Conservation (phyloP, 225 moss, liverwort and hornwort genomes). For the Physcomitrium patens region DNA sequence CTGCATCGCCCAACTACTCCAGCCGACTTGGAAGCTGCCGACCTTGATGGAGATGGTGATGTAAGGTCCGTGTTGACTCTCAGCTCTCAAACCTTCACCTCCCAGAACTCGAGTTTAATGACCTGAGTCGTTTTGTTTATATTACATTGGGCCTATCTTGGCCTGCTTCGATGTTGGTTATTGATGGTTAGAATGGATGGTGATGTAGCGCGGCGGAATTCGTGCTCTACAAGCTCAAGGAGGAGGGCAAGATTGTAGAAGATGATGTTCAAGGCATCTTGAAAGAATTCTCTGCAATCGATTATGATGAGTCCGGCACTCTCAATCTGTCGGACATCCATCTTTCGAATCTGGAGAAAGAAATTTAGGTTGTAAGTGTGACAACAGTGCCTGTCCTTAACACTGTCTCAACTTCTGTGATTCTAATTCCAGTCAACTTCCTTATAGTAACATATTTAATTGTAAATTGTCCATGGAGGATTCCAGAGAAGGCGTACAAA, state of each 20-base stretch:
- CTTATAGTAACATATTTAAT: background rate
- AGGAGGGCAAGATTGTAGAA: conserved; percentile 72
- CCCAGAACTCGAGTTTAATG: background rate
- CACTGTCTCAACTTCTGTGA: background rate
- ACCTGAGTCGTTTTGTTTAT: background rate
- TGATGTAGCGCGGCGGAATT: conserved; percentile 72
- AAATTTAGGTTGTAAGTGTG: conserved; percentile 20
- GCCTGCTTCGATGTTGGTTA: conserved; percentile 11
- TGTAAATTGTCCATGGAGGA: background rate
- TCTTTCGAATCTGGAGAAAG: conserved; percentile 33
- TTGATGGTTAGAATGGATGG: conserved; percentile 28
- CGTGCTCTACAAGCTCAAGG: conserved; percentile 86
- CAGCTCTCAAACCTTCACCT: background rate
- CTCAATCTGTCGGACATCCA: conserved; percentile 53
- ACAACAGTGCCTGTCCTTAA: background rate
- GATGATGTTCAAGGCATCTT: conserved; percentile 65
- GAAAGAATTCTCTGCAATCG: conserved; percentile 69
- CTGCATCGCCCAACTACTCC: conserved; percentile 65
- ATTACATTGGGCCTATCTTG: background rate
- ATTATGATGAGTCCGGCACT: conserved; percentile 59
- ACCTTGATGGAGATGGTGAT: conserved; percentile 67
- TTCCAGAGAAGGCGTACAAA: background rate
- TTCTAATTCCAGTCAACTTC: background rate
- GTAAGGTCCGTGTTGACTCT: conserved; percentile 52
- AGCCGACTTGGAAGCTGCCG: conserved; percentile 75